A percentile compares a stretch with the other conserved stretches of the same genome.
These are phyloP conservation scores for Vitis hybrid DNA, from an alignment of 177 flowering plant species.

Conservation along the genomic window DNA sequence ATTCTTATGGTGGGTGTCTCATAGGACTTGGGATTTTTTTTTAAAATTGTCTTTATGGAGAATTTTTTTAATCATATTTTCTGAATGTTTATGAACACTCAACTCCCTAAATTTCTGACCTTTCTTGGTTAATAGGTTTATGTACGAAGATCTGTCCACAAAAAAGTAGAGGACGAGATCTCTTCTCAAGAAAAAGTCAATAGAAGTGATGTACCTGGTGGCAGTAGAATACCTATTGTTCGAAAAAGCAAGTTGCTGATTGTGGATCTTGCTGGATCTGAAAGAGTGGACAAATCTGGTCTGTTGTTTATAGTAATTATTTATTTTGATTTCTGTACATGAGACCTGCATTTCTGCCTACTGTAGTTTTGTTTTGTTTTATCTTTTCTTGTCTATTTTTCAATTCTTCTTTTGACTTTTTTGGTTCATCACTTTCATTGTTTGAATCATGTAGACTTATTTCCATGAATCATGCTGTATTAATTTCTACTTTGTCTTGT, in stretches of 20 bases:
- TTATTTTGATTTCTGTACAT: background rate
- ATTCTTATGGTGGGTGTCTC: conserved; percentile 70
- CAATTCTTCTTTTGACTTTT: background rate
- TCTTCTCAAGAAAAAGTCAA: conserved; percentile 24
- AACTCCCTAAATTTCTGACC: background rate
- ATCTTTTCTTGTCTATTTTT: background rate
- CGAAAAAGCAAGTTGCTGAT: conserved; percentile 82
- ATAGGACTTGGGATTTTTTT: background rate
- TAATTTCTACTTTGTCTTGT: background rate
- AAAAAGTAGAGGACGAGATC: conserved; percentile 29
- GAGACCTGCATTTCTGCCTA: background rate
- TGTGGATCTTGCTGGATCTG: conserved; percentile 97
- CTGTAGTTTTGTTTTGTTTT: background rate
- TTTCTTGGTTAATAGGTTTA: conserved; percentile 42
- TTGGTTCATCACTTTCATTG: background rate
- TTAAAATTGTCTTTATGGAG: background rate
- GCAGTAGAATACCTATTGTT: conserved; percentile 39
- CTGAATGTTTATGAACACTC: background rate
- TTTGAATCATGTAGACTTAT: background rate
- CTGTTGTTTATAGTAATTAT: conserved; percentile 6
- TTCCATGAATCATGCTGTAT: background rate
- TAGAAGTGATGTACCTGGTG: conserved; percentile 15
- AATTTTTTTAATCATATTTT: background rate
- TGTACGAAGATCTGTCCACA: conserved; percentile 43
- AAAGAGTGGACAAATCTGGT: conserved; percentile 91